Percentiles rank a stretch among this genome's conserved stretches.
These are phyloP conservation scores for Talaromyces sp. DNA, from an alignment of 2,329 filamentous ascomycete species.

Conservation along the genomic window DNA sequence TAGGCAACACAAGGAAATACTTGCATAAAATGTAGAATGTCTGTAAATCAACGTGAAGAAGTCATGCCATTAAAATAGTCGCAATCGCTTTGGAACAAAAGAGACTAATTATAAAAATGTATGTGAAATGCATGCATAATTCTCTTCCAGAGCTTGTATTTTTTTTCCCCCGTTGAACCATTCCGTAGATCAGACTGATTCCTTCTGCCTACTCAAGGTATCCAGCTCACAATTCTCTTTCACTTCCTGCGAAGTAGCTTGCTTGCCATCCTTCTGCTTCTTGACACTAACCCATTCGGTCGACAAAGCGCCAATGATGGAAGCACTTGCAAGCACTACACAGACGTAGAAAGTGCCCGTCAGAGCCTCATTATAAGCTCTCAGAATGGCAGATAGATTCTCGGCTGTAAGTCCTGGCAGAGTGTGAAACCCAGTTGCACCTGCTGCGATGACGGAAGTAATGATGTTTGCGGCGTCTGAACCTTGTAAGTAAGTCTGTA, in stretches of 20 bases:
- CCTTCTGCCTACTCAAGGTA: background rate
- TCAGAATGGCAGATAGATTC: constrained; percentile 7
- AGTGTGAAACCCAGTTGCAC: constrained; percentile 31
- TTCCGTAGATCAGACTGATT: background rate
- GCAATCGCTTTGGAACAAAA: background rate
- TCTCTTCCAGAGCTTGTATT: background rate
- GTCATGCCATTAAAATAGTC: background rate
- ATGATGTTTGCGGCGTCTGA: constrained; percentile 25
- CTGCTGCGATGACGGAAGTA: constrained; percentile 29
- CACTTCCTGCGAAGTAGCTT: constrained; percentile 13
- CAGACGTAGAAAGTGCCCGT: constrained; percentile 15
- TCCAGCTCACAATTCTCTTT: background rate
- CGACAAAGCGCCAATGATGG: constrained; percentile 14
- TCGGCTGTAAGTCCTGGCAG: background rate
- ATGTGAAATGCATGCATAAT: background rate
- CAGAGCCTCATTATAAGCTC: constrained; percentile 18
- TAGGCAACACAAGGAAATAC: background rate
- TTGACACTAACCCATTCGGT: constrained; percentile 18
- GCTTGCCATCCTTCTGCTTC: constrained; percentile 20
- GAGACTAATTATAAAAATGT: background rate
- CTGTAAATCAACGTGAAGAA: background rate
- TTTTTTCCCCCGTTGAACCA: background rate
- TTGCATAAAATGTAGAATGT: background rate
- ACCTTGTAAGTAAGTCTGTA: constrained; percentile 24
- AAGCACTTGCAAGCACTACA: constrained; percentile 11